phyloP scores from a whole-genome alignment of 495 filamentous ascomycete genomes.

The Penicillium ochrochloron region DNA sequence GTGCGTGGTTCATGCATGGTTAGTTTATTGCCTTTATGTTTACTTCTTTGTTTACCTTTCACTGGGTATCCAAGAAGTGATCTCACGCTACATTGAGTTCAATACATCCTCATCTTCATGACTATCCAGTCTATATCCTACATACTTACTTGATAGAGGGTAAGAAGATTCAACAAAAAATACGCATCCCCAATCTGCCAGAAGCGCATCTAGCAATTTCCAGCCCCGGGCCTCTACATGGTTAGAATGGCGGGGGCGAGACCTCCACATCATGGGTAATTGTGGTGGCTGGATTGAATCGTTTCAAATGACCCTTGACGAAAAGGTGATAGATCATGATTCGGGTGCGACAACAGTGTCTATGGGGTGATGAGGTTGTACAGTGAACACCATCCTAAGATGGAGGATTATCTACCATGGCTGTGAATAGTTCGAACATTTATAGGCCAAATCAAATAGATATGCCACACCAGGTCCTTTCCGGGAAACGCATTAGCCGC shows the following conservation, averaged over 20 bases:
- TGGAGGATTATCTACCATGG: background rate
- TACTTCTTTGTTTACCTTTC: background rate
- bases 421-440: background rate
- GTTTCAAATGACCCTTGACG: background rate
- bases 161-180: background rate
- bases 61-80: too few species aligned
- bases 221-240: background rate
- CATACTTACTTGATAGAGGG: background rate
- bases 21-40: background rate
- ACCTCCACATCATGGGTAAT: background rate
- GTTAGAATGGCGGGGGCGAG: background rate
- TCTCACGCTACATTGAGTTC: background rate
- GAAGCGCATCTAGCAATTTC: background rate
- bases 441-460: background rate
- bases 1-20: slow-evolving; percentile 6
- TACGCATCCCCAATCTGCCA: background rate
- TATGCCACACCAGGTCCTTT: background rate
- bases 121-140: background rate
- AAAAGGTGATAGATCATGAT: background rate
- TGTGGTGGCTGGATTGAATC: background rate
- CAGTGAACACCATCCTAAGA: background rate
- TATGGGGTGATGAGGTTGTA: background rate
- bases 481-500: background rate
- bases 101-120: background rate
- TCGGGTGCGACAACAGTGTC: background rate